Base-by-base conservation (phyloP, 108 stramenopile genomes). In the Skeletonema menzelii region DNA sequence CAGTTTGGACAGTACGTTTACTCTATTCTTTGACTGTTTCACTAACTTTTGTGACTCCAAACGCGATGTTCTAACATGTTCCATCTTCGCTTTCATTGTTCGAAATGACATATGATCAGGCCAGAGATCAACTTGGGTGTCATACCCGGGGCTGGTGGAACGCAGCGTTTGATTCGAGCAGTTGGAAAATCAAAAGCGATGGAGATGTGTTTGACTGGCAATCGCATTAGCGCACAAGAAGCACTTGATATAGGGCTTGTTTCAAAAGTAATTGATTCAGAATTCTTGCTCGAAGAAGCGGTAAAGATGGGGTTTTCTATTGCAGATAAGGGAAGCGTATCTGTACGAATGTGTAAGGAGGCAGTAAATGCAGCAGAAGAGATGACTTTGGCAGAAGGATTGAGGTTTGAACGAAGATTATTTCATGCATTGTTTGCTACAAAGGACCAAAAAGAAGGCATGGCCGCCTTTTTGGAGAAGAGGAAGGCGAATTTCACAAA, bases 131-230 rank as follows among this genome's bases (percentile, higher is more conserved):
- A 92, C 61, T 89, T 99, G 37, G 99, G 98, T 7, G 91, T 98
- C 31, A 98, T 98, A 55, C 96, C 99, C 7, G 97, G 86, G 30
- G 91, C 89, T 13, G 99, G 99, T 31, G 99, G 99, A 7, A 98
- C 99, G 0, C 99, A 99, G 82, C 82, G 99, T 12, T 75, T 99
- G 59, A 91, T 97, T 49, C 89, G 95, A 35, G 96, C 97, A 2
- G 87, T 99, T 53, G 99, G 99, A 12, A 99, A 99, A 81, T 91
- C 95, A 57, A 99, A 98, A 80, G 94, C 97, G 53, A 99, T 99
- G 99, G 88, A 98, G 72, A 94, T 98, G 95, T 70, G 88, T 26
- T 78, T 99, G 76, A 98, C 99, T 13, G 99, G 97, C 5, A 92
- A 93, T 66, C 82, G 89, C 65, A 95, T 98, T 24, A 76, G 60